Percentiles rank a stretch among this genome's conserved stretches.
These are phyloP conservation scores for Verticillium klebahnii DNA, from an alignment of 2,329 filamentous ascomycete species.

Conservation along the genomic window DNA sequence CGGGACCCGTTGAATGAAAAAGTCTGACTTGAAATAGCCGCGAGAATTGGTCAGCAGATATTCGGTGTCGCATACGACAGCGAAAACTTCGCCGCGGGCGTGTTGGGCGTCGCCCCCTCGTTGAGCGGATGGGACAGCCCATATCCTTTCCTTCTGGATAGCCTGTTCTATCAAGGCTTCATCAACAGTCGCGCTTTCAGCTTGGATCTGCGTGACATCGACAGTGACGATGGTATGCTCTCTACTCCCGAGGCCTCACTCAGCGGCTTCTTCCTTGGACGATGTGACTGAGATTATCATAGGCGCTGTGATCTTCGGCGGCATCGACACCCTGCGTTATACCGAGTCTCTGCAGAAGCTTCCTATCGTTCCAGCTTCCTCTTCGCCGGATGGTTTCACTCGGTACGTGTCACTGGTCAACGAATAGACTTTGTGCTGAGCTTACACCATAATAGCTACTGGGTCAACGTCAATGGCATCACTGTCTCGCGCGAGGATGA, in stretches of 20 bases:
- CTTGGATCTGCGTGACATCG: background rate
- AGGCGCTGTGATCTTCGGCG: background rate
- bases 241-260: too few species aligned
- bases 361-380: background rate
- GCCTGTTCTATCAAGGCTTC: conserved; percentile 24
- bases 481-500: background rate
- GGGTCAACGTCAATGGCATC: conserved; percentile 7
- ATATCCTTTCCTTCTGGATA: conserved; percentile 30
- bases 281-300: background rate
- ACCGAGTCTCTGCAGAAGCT: background rate
- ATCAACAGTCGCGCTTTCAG: conserved; percentile 30
- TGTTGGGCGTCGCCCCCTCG: conserved; percentile 29
- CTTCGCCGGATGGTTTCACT: conserved; percentile 25
- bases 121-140: conserved; percentile 26
- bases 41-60: conserved; percentile 24
- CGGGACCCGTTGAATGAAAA: too few species aligned
- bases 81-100: conserved; percentile 21
- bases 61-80: conserved; percentile 29
- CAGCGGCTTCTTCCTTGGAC: background rate
- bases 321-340: background rate
- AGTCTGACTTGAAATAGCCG: conserved; percentile 16
- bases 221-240: background rate
- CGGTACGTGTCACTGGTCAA: conserved; percentile 9
- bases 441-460: conserved; percentile 1
- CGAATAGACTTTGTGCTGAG: accelerated